Percentiles rank a stretch among this genome's conserved stretches.
Conservation (phyloP, 805 yeast species). For the Suhomyces kilbournensis region DNA sequence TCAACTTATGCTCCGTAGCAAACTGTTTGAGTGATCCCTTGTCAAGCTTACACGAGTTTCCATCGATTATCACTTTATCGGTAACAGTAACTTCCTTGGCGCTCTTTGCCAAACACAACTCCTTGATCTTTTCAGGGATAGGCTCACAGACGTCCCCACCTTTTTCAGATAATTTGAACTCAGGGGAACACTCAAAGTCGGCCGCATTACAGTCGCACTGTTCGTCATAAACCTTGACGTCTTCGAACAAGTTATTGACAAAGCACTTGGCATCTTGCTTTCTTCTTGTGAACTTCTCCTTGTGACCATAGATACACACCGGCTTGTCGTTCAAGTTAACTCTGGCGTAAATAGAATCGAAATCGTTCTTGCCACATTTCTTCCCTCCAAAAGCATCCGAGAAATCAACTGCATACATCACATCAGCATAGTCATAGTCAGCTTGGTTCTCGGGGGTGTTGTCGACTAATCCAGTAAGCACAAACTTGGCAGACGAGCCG, state of each 20-base stretch:
- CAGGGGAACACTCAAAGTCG: constrained; percentile 71
- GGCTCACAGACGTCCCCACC: constrained; percentile 48
- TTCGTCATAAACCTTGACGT: constrained; percentile 47
- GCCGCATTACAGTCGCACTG: constrained; percentile 60
- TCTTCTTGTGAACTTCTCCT: constrained; percentile 61
- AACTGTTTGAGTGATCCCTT: constrained; percentile 21
- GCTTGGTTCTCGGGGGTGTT: constrained; percentile 7
- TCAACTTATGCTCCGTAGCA: constrained; percentile 25
- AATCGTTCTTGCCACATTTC: constrained; percentile 47
- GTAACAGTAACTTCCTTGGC: constrained; percentile 24
- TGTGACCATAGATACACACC: constrained; percentile 66
- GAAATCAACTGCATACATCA: constrained; percentile 51
- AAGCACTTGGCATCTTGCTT: constrained; percentile 63
- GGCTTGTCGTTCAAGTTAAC: constrained; percentile 30
- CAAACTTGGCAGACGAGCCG: constrained; percentile 61
- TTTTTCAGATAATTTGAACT: constrained; percentile 30
- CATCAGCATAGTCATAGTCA: constrained; percentile 12
- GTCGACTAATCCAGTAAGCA: constrained; percentile 44
- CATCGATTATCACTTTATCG: constrained; percentile 43
- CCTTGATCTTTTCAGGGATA: constrained; percentile 22
- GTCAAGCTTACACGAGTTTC: constrained; percentile 41
- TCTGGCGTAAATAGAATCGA: constrained; percentile 64
- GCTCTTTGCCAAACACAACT: constrained; percentile 22
- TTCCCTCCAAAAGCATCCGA: constrained; percentile 51
- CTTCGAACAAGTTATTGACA: constrained; percentile 46